A percentile compares a stretch with the other conserved stretches of the same genome.
These are phyloP conservation scores for Cornus florida DNA, from an alignment of 148 eudicot species.

Conservation along the genomic window DNA sequence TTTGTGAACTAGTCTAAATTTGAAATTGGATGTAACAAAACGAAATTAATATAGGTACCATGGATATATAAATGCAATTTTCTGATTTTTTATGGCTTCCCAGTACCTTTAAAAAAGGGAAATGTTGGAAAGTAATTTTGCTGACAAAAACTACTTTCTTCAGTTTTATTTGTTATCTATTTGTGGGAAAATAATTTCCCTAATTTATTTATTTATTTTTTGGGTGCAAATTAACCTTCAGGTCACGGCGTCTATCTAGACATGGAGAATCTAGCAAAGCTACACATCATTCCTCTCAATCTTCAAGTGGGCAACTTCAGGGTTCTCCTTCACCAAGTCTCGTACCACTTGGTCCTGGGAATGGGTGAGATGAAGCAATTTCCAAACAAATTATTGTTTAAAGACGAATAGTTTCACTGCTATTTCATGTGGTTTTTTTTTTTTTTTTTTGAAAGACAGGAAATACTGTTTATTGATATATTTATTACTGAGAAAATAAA, in stretches of 20 bases:
- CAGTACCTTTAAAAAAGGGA: not conserved
- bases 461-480: too few species aligned
- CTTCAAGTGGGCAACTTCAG: constrained; percentile 20
- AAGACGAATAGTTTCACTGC: not conserved
- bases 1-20: not conserved
- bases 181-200: too few species aligned
- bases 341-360: constrained; percentile 16
- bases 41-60: not conserved
- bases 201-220: too few species aligned
- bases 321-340: constrained; percentile 7
- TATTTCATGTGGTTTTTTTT: not conserved
- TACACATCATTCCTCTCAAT: constrained; percentile 12
- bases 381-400: constrained; percentile 2
- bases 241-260: constrained; percentile 20
- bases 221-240: constrained; percentile 14
- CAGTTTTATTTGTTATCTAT: not conserved
- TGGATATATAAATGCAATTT: not conserved
- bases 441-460: not conserved
- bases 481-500: too few species aligned
- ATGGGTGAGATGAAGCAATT: not conserved
- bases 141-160: too few species aligned
- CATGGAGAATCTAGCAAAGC: constrained; percentile 17
- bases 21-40: not conserved
- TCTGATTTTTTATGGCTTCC: not conserved
- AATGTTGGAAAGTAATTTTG: not conserved